Percentiles rank a stretch among this genome's conserved stretches.
These are phyloP conservation scores for Leccinum variabile DNA, from an alignment of 1,284 basidiomycete genomes.

Conservation along the genomic window DNA sequence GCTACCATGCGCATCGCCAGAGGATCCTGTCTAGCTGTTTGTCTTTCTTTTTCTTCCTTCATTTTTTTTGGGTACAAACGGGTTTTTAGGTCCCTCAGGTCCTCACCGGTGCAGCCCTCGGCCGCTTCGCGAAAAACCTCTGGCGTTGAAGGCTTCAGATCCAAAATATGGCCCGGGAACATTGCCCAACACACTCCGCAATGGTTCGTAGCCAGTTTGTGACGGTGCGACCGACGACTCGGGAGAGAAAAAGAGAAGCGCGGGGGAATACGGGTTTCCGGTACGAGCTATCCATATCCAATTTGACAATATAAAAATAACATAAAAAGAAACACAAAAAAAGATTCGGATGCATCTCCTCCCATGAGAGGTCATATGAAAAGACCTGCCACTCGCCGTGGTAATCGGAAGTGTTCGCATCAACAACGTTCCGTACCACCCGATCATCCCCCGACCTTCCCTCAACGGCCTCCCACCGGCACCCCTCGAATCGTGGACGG, in stretches of 20 bases:
- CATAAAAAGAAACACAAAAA: slow-evolving; percentile 1
- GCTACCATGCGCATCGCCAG: slow-evolving; percentile 5
- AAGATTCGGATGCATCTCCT: slow-evolving; percentile 5
- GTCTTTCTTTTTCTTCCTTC: slow-evolving; percentile 1
- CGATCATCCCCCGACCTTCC: slow-evolving; percentile 15
- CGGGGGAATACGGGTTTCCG: slow-evolving; percentile 12
- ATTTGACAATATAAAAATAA: slow-evolving; percentile 12
- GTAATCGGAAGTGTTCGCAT: slow-evolving; percentile 23
- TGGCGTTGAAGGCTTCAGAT: slow-evolving; percentile 17
- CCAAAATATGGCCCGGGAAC: slow-evolving; percentile 11
- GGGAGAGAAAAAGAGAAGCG: neutral
- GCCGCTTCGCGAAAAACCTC: slow-evolving; percentile 8
- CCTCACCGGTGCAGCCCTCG: neutral
- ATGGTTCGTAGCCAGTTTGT: neutral
- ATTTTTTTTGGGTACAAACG: slow-evolving; percentile 3
- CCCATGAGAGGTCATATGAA: slow-evolving; percentile 30
- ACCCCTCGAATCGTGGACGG: neutral
- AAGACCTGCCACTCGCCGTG: slow-evolving; percentile 20
- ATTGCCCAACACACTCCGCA: slow-evolving; percentile 9
- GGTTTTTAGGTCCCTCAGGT: slow-evolving; percentile 1
- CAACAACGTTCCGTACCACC: slow-evolving; percentile 17
- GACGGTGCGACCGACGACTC: neutral
- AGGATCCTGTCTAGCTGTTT: slow-evolving; percentile 1
- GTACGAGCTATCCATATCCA: slow-evolving; percentile 21
- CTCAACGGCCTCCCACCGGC: slow-evolving; percentile 2